Percentiles rank a stretch among this genome's conserved stretches.
Conservation (phyloP, 2,329 filamentous ascomycete species). For the Cladosporium sp. region DNA sequence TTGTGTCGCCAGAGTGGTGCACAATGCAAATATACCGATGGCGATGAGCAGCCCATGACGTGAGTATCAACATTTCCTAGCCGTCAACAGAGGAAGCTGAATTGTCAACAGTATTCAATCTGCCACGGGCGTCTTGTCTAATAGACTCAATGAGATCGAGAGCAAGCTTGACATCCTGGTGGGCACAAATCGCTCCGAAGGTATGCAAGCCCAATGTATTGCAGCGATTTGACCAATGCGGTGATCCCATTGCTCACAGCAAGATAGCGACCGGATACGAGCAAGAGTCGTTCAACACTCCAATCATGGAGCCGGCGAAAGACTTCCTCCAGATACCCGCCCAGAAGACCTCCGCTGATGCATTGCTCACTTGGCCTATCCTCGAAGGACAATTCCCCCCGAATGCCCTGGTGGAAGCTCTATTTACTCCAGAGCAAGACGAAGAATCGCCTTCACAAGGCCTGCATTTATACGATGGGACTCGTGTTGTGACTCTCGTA, state of each 20-base stretch:
- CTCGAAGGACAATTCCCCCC: slow-evolving; percentile 20
- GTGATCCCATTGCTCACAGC: too few species aligned
- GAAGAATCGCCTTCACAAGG: slow-evolving; percentile 7
- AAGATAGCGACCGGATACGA: not conserved
- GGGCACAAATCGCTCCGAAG: not conserved
- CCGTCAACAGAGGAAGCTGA: not conserved
- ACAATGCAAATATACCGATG: slow-evolving; percentile 22
- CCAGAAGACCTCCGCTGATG: slow-evolving; percentile 24
- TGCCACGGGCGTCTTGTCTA: slow-evolving; percentile 12
- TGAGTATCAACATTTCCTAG: not conserved
- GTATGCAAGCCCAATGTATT: not conserved
- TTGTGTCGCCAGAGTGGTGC: slow-evolving; percentile 19
- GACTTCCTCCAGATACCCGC: slow-evolving; percentile 27
- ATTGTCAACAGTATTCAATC: slow-evolving; percentile 13
- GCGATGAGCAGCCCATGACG: slow-evolving; percentile 5
- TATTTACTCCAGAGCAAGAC: slow-evolving; percentile 14
- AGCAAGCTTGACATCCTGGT: slow-evolving; percentile 2
- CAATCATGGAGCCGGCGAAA: slow-evolving; percentile 8
- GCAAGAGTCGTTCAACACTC: not conserved
- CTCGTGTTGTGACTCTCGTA: slow-evolving; percentile 28
- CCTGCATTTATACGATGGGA: slow-evolving; percentile 21
- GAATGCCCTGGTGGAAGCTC: slow-evolving; percentile 20
- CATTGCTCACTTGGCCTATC: slow-evolving; percentile 28
- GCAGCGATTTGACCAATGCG: too few species aligned
- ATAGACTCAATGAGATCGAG: slow-evolving; percentile 19